Evolutionary conservation across 2,329 filamentous ascomycete species (phyloP).

Genomic region (Trichoderma sp.): DNA sequence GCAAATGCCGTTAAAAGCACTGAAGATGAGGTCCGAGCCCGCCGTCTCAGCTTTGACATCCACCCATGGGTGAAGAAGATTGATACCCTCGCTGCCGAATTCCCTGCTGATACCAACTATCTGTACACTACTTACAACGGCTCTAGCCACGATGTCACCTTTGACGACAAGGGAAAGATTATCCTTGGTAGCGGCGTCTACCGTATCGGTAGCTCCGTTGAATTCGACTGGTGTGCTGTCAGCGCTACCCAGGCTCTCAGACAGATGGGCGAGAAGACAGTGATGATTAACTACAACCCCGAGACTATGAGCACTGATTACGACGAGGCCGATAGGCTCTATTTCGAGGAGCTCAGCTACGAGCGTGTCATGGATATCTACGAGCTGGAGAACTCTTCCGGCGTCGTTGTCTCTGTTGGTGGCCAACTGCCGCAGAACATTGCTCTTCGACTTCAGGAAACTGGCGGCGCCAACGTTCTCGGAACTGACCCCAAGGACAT

Average conservation of each 20-base stretch:
- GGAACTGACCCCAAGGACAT: conserved; percentile 93
- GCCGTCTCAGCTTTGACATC: conserved; percentile 83
- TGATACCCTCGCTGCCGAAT: conserved; percentile 94
- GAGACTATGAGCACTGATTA: conserved; percentile 84
- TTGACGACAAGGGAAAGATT: conserved; percentile 87
- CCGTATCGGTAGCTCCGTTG: conserved; percentile 94
- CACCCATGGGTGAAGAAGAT: conserved; percentile 98
- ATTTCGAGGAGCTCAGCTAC: conserved; percentile 96
- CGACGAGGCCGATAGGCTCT: conserved; percentile 86
- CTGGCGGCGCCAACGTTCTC: conserved; percentile 84
- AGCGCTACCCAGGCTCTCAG: conserved; percentile 82
- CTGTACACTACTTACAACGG: conserved; percentile 98
- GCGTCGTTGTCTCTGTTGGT: conserved; percentile 93
- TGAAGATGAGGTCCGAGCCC: conserved; percentile 86
- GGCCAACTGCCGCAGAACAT: conserved; percentile 98
- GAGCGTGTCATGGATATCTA: conserved; percentile 99
- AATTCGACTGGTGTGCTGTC: conserved; percentile 98
- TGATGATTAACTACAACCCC: conserved; percentile 94
- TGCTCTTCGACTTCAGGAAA: conserved; percentile 88
- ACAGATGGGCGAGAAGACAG: conserved; percentile 90
- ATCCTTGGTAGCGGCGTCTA: conserved; percentile 95
- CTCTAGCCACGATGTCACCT: conserved; percentile 86
- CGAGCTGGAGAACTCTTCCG: conserved; percentile 80
- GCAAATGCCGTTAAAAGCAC: conserved; percentile 79
- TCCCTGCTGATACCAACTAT: conserved; percentile 93